A percentile compares a stretch with the other conserved stretches of the same genome.
Conservation (phyloP, 306 rosid species). For the Prunus salicina region DNA sequence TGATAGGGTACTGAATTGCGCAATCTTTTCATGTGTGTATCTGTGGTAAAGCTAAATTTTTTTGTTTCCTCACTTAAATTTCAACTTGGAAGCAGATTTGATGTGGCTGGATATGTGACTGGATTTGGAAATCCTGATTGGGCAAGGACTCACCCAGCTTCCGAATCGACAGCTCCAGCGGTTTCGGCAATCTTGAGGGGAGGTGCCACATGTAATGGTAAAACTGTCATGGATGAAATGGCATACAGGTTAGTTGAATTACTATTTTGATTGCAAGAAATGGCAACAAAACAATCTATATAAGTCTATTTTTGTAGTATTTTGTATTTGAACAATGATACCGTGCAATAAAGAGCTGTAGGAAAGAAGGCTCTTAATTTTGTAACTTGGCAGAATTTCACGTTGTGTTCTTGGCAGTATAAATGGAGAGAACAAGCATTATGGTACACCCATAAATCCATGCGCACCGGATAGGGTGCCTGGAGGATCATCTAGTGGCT, state of each 20-base stretch:
- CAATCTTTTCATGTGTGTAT: background rate
- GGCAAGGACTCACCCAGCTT: constrained; percentile 80
- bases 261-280: background rate
- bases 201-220: constrained; percentile 85
- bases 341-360: background rate
- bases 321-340: too few relatives aligned
- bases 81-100: constrained; percentile 54
- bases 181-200: constrained; percentile 52
- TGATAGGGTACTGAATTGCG: background rate
- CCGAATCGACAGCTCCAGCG: constrained; percentile 71
- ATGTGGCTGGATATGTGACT: constrained; percentile 67
- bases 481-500: constrained; percentile 61
- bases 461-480: constrained; percentile 47
- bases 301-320: background rate
- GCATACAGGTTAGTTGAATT: constrained; percentile 62
- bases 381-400: constrained; percentile 7
- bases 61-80: background rate
- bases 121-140: constrained; percentile 94
- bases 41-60: background rate
- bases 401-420: constrained; percentile 32
- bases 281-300: background rate
- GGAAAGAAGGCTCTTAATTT: background rate
- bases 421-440: constrained; percentile 51
- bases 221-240: constrained; percentile 95
- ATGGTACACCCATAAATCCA: constrained; percentile 56